phyloP scores from a whole-genome alignment of 768 basidiomycete genomes.

The Hortiboletus flavorubellus region DNA sequence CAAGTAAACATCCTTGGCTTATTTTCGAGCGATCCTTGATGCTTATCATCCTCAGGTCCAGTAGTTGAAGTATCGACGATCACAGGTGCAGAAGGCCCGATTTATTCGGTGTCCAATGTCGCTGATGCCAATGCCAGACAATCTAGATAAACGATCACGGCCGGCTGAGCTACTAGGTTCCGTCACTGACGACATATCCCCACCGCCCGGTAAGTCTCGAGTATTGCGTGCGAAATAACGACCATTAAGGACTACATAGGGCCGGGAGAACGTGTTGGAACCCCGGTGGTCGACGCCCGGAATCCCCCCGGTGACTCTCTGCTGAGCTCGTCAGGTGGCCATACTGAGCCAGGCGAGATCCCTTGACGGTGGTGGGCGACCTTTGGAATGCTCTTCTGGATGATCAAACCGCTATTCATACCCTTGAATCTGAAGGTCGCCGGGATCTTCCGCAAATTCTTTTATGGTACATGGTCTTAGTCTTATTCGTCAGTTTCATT shows the following conservation, averaged over 20 bases:
- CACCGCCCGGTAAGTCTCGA: slow-evolving; percentile 13
- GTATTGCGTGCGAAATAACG: slow-evolving; percentile 1
- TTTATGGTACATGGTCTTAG: slow-evolving; percentile 24
- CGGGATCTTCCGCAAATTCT: slow-evolving; percentile 43
- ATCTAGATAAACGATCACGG: slow-evolving; percentile 4
- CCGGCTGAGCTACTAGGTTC: background rate
- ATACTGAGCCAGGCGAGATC: slow-evolving; percentile 16
- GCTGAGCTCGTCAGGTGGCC: slow-evolving; percentile 9
- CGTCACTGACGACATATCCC: background rate
- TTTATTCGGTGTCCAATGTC: slow-evolving; percentile 2
- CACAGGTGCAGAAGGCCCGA: slow-evolving; percentile 15
- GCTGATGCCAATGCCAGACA: slow-evolving; percentile 15
- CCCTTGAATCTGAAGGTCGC: slow-evolving; percentile 47
- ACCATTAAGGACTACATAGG: slow-evolving; percentile 15
- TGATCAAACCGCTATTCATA: slow-evolving; percentile 38
- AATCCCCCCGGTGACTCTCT: slow-evolving; percentile 4
- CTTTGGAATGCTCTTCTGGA: slow-evolving; percentile 42
- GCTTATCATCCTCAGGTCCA: slow-evolving; percentile 24
- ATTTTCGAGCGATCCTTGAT: background rate
- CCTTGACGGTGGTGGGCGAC: slow-evolving; percentile 52
- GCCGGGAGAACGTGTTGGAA: slow-evolving; percentile 4
- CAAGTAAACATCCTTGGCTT: slow-evolving; percentile 16
- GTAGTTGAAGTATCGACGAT: slow-evolving; percentile 14
- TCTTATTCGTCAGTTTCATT: slow-evolving; percentile 23
- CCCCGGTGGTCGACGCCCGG: background rate